phyloP scores from a whole-genome alignment of 345 rosid species.

The Adansonia digitata region DNA sequence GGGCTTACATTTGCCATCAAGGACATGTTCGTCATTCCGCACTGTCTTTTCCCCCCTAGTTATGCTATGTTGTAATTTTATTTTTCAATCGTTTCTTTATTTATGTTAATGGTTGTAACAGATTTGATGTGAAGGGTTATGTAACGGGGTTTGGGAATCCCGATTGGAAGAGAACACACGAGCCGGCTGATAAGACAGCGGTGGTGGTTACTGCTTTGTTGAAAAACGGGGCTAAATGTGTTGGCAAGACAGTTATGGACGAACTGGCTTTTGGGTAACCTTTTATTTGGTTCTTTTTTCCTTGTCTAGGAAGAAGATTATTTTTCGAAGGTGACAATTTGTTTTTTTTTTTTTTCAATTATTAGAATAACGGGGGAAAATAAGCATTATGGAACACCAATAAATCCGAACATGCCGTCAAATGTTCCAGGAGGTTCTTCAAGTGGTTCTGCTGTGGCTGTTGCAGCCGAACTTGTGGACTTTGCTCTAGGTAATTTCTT shows the following conservation, averaged over 20 bases:
- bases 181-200: slow-evolving; percentile 64
- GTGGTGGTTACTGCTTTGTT: slow-evolving; percentile 59
- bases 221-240: slow-evolving; percentile 86
- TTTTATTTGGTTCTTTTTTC: not conserved
- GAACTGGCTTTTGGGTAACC: slow-evolving; percentile 77
- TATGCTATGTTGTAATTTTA: not conserved
- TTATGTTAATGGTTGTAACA: slow-evolving; percentile 19
- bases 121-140: slow-evolving; percentile 75
- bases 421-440: slow-evolving; percentile 88
- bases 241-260: slow-evolving; percentile 80
- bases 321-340: not conserved
- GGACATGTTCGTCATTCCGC: slow-evolving; percentile 49
- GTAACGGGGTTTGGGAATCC: slow-evolving; percentile 85
- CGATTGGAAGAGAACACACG: slow-evolving; percentile 76
- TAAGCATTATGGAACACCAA: slow-evolving; percentile 77
- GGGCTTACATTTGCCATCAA: slow-evolving; percentile 68
- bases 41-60: not conserved
- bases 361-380: slow-evolving; percentile 75
- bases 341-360: too few species aligned
- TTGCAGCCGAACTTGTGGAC: slow-evolving; percentile 77
- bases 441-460: slow-evolving; percentile 95
- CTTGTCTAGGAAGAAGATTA: not conserved
- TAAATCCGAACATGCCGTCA: slow-evolving; percentile 59
- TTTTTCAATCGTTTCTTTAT: slow-evolving; percentile 7
- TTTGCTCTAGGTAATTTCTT: slow-evolving; percentile 77